A percentile compares a stretch with the other conserved stretches of the same genome.
phyloP scores from a whole-genome alignment of 495 filamentous ascomycete genomes.

The Penicillium cataractarum region DNA sequence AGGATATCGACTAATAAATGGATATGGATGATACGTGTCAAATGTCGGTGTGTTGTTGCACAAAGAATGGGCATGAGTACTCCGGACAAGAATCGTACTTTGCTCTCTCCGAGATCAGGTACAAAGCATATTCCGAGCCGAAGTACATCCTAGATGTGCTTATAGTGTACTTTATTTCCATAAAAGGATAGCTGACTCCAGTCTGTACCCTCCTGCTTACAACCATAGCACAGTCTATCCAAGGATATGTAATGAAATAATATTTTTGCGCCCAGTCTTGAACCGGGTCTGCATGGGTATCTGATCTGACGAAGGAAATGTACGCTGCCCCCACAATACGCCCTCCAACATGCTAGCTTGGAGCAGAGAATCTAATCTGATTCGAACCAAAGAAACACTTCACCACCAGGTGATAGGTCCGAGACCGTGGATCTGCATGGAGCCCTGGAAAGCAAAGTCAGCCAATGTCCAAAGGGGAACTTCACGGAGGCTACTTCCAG shows the following conservation, averaged over 20 bases:
- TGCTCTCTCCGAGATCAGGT: not conserved
- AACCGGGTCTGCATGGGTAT: constrained; percentile 26
- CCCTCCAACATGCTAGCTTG: constrained; percentile 8
- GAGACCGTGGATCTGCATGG: constrained; percentile 56
- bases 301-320: constrained; percentile 24
- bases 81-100: not conserved
- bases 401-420: constrained; percentile 57
- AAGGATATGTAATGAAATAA: not conserved
- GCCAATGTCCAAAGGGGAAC: not conserved
- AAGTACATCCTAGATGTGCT: not conserved
- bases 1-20: not conserved
- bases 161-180: not conserved
- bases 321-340: constrained; percentile 6
- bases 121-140: not conserved
- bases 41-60: not conserved
- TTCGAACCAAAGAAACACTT: constrained; percentile 3
- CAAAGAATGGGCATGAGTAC: not conserved
- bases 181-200: not conserved
- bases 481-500: not conserved
- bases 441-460: constrained; percentile 42
- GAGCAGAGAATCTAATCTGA: not conserved
- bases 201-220: not conserved
- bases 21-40: not conserved
- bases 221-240: not conserved
- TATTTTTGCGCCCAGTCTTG: constrained; percentile 14